Evolutionary conservation across 2,329 filamentous ascomycete species (phyloP).

Genomic region (Hypoxylon sp.): DNA sequence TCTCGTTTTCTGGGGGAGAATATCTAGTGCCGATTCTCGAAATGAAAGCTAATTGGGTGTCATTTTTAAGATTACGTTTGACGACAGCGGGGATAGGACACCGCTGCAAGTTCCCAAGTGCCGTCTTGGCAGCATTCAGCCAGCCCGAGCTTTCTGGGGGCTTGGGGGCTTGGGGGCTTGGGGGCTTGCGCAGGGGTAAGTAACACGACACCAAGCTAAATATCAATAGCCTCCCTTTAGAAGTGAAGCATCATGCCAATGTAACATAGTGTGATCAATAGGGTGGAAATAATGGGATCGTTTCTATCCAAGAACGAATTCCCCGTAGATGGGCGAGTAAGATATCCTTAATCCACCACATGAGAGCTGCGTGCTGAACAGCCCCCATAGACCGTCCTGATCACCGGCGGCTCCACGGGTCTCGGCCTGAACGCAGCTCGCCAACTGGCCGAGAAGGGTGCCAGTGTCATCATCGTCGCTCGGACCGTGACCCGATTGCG

Average conservation of each 20-base stretch:
- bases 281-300: conserved; percentile 42
- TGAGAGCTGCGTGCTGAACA: not conserved
- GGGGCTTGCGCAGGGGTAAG: too few species aligned
- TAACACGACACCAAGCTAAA: not conserved
- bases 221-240: not conserved
- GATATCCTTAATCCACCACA: conserved; percentile 8
- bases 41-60: not conserved
- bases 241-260: not conserved
- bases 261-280: not conserved
- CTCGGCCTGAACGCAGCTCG: conserved; percentile 73
- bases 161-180: too few species aligned
- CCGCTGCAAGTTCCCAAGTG: too few species aligned
- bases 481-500: conserved; percentile 70
- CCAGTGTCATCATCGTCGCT: conserved; percentile 75
- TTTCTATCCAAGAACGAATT: conserved; percentile 63
- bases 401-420: conserved; percentile 78
- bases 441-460: conserved; percentile 73
- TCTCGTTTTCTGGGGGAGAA: too few species aligned
- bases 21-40: not conserved
- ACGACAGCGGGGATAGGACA: not conserved
- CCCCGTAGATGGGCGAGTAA: conserved; percentile 69
- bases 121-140: not conserved
- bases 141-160: too few species aligned
- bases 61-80: conserved; percentile 1
- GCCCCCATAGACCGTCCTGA: conserved; percentile 68